Base-by-base conservation (phyloP, 208 protist genomes). In the Porcisia hertigi region DNA sequence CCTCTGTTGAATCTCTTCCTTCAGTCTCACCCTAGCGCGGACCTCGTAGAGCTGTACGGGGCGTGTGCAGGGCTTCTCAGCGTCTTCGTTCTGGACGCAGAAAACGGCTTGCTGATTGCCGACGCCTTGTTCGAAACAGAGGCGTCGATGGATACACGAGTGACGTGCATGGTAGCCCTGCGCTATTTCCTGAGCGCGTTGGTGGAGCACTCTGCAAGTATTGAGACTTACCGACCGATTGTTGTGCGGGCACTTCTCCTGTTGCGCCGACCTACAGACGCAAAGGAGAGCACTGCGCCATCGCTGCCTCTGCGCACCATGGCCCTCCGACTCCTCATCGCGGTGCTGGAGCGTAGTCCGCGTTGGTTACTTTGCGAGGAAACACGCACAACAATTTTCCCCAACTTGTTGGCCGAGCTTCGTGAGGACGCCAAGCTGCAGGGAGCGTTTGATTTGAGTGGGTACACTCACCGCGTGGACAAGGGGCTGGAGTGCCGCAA, bases 401-500 rank as follows among this genome's bases (percentile, higher is more conserved):
- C 75, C n/a, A 69, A 81, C 36, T 69, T 80, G 39, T 60, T 84
- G 25, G 39, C 43, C 4, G 80, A 84, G 76, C 75, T 84, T 7
- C 70, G 59, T 53, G 80, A 81, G 76, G 76, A 84, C 74, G 57
- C 73, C 14, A 88, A 75, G 73, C 79, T 96, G 45, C 79, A 91
- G 58, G 77, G 84, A 36, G 73, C 80, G 36, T 88, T 99, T 64
- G 80, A 97, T 62, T 81, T 99, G 54, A 97, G 95, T 41, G 94
- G 95, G 25, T 99, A 98, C 86, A 98, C 93, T 72, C 97, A 98
- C 83, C 83, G 93, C 20, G 86, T 96, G 14, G 97, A 98, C 84
- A 94, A 95, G 59, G 96, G 97, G n/a, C 83, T 98, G 52, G 96
- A 98, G 73, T 83, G 97, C 55, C 92, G 98, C 67, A 98, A 98